Percentiles rank a stretch among this genome's conserved stretches.
phyloP scores from a whole-genome alignment of 1,284 basidiomycete genomes.

The Cutaneotrichosporon dermatis region DNA sequence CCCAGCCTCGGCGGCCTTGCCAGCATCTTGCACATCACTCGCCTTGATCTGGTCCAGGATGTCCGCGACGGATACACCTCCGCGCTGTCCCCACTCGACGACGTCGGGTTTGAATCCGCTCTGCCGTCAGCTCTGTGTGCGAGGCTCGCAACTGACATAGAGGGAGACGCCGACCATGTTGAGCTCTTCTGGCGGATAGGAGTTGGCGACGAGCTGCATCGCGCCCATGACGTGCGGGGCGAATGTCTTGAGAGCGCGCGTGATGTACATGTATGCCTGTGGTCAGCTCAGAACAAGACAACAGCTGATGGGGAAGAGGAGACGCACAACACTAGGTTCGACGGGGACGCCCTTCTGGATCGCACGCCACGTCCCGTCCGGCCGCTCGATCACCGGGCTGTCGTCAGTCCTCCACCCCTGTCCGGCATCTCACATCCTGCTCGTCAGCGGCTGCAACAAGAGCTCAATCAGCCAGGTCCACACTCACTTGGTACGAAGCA shows the following conservation, averaged over 20 bases:
- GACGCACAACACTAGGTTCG: conserved; percentile 57
- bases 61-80: conserved; percentile 34
- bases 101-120: conserved; percentile 49
- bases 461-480: too few relatives aligned
- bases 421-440: too few relatives aligned
- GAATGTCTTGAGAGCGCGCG: conserved; percentile 70
- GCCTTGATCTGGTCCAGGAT: conserved; percentile 41
- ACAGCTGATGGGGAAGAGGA: too few relatives aligned
- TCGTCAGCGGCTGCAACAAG: too few relatives aligned
- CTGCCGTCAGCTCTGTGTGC: conserved; percentile 17
- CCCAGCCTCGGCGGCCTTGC: too few relatives aligned
- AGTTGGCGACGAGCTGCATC: conserved; percentile 67
- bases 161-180: conserved; percentile 65
- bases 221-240: conserved; percentile 72
- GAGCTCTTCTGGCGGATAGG: conserved; percentile 62
- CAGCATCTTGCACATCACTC: background rate
- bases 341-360: conserved; percentile 68
- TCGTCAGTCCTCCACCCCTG: background rate
- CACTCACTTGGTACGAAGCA: conserved; percentile 77
- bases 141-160: conserved; percentile 53
- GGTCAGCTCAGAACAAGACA: conserved; percentile 1
- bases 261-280: conserved; percentile 72
- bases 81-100: conserved; percentile 46
- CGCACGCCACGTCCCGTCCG: conserved; percentile 71
- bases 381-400: conserved; percentile 73